Conservation (phyloP, 148 eudicot genomes). For the Rhododendron griersonianum region DNA sequence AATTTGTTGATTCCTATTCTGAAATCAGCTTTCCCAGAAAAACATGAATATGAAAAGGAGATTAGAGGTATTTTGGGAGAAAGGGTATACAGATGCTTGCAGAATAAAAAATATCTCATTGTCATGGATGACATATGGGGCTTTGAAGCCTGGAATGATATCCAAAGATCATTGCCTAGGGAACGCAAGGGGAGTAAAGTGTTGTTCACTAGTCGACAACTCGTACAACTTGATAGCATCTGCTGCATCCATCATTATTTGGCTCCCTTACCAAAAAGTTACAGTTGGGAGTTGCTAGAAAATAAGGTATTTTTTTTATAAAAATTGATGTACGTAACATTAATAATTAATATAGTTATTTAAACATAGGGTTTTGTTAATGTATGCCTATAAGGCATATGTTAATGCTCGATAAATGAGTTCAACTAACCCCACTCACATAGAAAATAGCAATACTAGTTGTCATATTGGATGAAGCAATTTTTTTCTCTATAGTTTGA, state of each 20-base stretch:
- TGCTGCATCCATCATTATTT: neutral
- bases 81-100: neutral
- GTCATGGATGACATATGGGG: neutral
- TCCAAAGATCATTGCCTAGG: conserved; percentile 26
- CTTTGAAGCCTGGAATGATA: neutral
- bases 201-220: neutral
- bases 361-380: too few species aligned
- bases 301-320: neutral
- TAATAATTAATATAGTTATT: too few species aligned
- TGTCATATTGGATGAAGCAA: too few species aligned
- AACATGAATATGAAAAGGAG: neutral
- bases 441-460: too few species aligned
- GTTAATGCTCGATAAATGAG: too few species aligned
- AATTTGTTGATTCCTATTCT: conserved; percentile 23
- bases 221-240: too few species aligned
- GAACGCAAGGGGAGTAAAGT: conserved; percentile 20
- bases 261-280: neutral
- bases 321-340: too few species aligned
- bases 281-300: neutral
- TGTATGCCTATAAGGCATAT: too few species aligned
- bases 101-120: conserved; percentile 5
- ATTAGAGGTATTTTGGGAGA: conserved; percentile 4
- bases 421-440: too few species aligned
- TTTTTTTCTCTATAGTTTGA: too few species aligned
- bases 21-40: neutral